phyloP scores from a whole-genome alignment of 345 rosid species.

The Bruguiera sexangula region DNA sequence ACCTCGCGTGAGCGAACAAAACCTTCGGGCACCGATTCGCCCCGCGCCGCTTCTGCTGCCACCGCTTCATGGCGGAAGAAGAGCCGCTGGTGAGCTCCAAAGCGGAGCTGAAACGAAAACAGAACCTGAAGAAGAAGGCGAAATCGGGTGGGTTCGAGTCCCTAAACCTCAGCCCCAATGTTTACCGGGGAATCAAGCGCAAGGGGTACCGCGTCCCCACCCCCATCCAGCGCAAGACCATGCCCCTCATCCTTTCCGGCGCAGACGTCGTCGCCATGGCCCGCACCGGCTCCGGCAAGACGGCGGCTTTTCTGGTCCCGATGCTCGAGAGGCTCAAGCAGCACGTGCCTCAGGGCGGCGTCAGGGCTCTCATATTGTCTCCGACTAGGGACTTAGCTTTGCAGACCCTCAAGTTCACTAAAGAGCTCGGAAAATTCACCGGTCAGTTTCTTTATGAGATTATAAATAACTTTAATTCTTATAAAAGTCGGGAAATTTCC shows the following conservation, averaged over 20 bases:
- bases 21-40: no score
- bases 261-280: conserved; percentile 97
- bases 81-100: conserved; percentile 60
- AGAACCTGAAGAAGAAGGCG: conserved; percentile 71
- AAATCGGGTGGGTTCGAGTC: conserved; percentile 98
- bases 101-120: conserved; percentile 66
- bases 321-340: conserved; percentile 83
- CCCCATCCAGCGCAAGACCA: conserved; percentile 92
- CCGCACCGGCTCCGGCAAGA: conserved; percentile 95
- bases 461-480: neutral
- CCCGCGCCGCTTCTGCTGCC: neutral
- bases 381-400: conserved; percentile 94
- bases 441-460: conserved; percentile 37
- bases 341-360: conserved; percentile 79
- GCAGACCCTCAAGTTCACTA: conserved; percentile 92
- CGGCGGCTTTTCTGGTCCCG: conserved; percentile 89
- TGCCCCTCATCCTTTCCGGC: conserved; percentile 95
- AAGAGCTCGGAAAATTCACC: conserved; percentile 78
- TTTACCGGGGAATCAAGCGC: conserved; percentile 70
- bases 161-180: conserved; percentile 62
- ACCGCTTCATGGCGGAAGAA: neutral
- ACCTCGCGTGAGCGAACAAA: no score
- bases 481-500: no score
- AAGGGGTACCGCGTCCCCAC: conserved; percentile 94
- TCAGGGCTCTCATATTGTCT: conserved; percentile 79